Evolutionary conservation across 2,329 filamentous ascomycete genomes (phyloP), one percentile per base, ranked within the genome.

Genomic region (Phaeosphaeria sp.): DNA sequence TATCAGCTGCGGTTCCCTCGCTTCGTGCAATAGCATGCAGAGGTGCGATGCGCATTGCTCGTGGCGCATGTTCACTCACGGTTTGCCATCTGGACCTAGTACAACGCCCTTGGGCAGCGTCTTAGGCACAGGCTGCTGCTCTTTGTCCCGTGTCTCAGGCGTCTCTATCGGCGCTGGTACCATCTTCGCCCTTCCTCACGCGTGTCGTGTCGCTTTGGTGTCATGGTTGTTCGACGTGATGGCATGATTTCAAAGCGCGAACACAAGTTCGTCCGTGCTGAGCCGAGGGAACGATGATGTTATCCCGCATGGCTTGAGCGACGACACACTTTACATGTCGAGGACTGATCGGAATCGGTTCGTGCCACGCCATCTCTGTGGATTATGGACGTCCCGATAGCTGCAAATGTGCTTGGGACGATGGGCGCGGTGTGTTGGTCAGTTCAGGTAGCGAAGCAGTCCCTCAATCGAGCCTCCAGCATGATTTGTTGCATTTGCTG

Each of bases 1-100:
- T 61, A 46, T 36, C 3, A 36, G 30, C 11, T 13, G 11, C 15
- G 3, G 15, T 3, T 36, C 30, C 15, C 11, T 13, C 11, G 25
- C 25, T 30, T 30, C 25, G 11, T 30, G 25, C 25, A 30, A 30
- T 11, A 30, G 5, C 6, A 11, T 11, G 6, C 5, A 30, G 11
- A 30, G 9, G 3, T 13, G 30, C 9, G 30, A 36, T 13, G 30
- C 30, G 30, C 30, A 11, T 11, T 9, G 30, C 30, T 13, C 15
- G 15, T 15, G 61, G 63, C 65, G 63, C 65, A 69, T 57, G 56
- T 25, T 39, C 48, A 39, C 90, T 82, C 79, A 94, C 91, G 91
- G 91, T 78, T 95, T 95, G 55, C 91, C 91, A 79, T 95, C 91
- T 62, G 89, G 89, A 46, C 89, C 91, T 36, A 94, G 79, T 39